phyloP scores from a whole-genome alignment of 78 protist genomes.

The Anaeramoeba flamelloides region DNA sequence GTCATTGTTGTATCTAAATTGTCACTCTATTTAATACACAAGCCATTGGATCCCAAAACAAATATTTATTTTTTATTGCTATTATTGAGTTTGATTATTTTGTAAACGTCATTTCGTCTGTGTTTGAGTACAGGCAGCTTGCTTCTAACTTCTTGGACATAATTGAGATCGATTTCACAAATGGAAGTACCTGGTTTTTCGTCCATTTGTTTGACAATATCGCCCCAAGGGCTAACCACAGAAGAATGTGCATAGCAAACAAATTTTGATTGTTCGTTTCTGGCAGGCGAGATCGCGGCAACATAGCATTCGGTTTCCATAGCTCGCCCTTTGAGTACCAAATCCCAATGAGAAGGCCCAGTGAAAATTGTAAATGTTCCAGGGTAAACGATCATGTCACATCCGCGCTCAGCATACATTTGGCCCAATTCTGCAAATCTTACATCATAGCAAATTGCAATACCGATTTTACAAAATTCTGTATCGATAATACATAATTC shows the following conservation, averaged over 20 bases:
- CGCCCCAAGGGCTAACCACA: conserved; percentile 40
- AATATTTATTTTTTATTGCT: too few species aligned
- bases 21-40: too few species aligned
- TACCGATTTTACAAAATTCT: conserved; percentile 14
- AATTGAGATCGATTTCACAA: background rate
- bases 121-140: background rate
- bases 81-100: too few species aligned
- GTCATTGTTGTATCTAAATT: too few species aligned
- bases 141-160: background rate
- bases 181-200: background rate
- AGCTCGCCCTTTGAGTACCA: conserved; percentile 42
- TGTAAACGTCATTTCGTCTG: background rate
- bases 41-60: too few species aligned
- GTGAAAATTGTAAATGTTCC: conserved; percentile 37
- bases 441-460: conserved; percentile 39
- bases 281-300: conserved; percentile 34
- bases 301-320: conserved; percentile 37
- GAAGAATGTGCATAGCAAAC: conserved; percentile 29
- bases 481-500: background rate
- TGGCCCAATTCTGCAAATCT: conserved; percentile 34
- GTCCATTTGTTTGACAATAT: background rate
- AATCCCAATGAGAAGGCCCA: conserved; percentile 47
- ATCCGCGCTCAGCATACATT: background rate
- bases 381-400: conserved; percentile 25
- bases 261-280: conserved; percentile 28